Base-by-base conservation (phyloP, 2,329 filamentous ascomycete genomes). In the Furcasterigmium sp. region DNA sequence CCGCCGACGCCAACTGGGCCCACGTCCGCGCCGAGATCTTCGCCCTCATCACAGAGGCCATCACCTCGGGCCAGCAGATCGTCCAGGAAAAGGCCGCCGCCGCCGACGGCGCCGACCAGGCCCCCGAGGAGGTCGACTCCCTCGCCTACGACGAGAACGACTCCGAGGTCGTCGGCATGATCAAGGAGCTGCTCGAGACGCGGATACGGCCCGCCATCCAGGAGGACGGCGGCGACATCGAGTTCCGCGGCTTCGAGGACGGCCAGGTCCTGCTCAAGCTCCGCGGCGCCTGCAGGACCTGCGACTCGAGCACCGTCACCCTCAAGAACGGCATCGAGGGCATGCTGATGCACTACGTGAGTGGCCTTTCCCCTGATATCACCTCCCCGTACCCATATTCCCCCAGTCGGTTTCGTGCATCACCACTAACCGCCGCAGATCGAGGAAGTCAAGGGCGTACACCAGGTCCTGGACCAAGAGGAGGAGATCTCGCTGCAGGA, bases 251-350 rank as follows among this genome's bases (percentile, higher is more conserved):
- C 1, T 97, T 97, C 56, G 78, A 90, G 53, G 78, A 89, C 54
- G 93, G 93, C 0, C 78, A 85, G 49, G 93, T 95, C n/a, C 62
- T 81, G 55, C 62, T 95, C 56, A 96, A 95, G 75, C 68, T 98
- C 56, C 77, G 91, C 39, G 93, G 93, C 14, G 93, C 93, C 17
- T 98, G 93, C 66, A 77, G 93, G 52, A 97, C 91, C 17, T 98
- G 93, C 63, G 93, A 97, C 64, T 95, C 88, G 37, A 96, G 91
- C 62, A 97, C 93, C 0, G 91, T 96, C 28, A 98, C 93, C 23
- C 67, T 98, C 53, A 95, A 95, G 75, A 97, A 94, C 62, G 93
- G 93, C 7, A 98, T 98, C 54, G 93, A 98, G 75, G 88, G 87
- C 52, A 97, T 98, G 93, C 65, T 97, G 62, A 96, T 95, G 88